Percentiles rank a stretch among this genome's conserved stretches.
Evolutionary conservation across 2,329 filamentous ascomycete genomes (phyloP).

Genomic region (Aspergillus fumigatiaffinis): DNA sequence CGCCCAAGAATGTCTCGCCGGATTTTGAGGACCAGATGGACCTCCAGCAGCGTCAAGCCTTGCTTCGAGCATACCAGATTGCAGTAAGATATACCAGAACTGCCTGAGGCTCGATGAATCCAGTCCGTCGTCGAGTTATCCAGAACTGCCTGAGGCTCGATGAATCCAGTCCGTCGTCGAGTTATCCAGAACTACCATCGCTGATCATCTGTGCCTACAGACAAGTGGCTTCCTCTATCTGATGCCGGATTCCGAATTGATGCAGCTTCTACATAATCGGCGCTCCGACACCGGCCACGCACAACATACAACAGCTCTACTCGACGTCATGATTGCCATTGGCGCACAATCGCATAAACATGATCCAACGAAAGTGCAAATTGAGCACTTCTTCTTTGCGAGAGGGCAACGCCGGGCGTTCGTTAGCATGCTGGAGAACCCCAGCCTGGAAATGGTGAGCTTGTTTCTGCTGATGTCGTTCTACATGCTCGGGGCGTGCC

Average conservation of each 20-base stretch:
- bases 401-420: slow-evolving; percentile 49
- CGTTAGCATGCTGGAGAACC: slow-evolving; percentile 51
- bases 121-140: no score
- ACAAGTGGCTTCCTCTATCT: slow-evolving; percentile 41
- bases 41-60: slow-evolving; percentile 28
- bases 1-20: slow-evolving; percentile 30
- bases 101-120: background rate
- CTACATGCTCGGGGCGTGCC: slow-evolving; percentile 57
- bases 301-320: slow-evolving; percentile 27
- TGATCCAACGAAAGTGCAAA: slow-evolving; percentile 26
- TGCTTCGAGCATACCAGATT: slow-evolving; percentile 29
- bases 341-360: slow-evolving; percentile 47
- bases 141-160: background rate
- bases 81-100: slow-evolving; percentile 15
- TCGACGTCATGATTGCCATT: slow-evolving; percentile 50
- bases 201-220: slow-evolving; percentile 19
- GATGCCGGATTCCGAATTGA: slow-evolving; percentile 24
- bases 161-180: background rate
- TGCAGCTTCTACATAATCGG: slow-evolving; percentile 18
- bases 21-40: slow-evolving; percentile 30
- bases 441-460: slow-evolving; percentile 51
- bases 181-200: background rate
- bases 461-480: slow-evolving; percentile 56
- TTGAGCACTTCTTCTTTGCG: slow-evolving; percentile 43
- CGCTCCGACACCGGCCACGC: slow-evolving; percentile 8